phyloP scores from a whole-genome alignment of 179 eudicot genomes.

The Sideroxylon spinosum region DNA sequence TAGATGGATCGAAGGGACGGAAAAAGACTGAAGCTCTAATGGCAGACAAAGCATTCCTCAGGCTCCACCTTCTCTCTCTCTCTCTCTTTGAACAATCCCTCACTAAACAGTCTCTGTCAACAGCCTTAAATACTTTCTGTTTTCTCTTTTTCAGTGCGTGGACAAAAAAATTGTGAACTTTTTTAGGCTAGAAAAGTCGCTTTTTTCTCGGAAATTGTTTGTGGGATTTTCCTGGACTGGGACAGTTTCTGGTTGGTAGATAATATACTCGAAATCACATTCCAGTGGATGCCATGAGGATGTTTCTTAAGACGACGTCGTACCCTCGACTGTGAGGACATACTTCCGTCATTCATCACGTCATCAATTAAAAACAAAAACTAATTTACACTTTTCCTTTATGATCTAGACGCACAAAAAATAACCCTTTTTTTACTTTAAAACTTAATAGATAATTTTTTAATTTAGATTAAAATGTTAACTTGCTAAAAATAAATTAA shows the following conservation, averaged over 20 bases:
- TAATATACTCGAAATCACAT: neutral
- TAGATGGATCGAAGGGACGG: conserved; percentile 17
- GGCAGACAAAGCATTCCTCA: conserved; percentile 74
- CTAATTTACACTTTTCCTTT: neutral
- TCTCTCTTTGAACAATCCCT: conserved; percentile 2
- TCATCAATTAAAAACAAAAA: neutral
- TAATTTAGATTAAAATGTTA: neutral
- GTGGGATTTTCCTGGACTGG: neutral
- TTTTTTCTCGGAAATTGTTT: conserved; percentile 6
- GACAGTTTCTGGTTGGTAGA: neutral
- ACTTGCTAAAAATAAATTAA: no score
- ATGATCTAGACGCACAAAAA: no score
- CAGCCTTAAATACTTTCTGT: neutral
- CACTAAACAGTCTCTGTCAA: no score
- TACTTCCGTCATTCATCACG: neutral
- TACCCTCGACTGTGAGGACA: neutral
- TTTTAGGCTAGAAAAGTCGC: conserved; percentile 11
- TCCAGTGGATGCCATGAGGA: neutral
- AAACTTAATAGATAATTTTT: neutral
- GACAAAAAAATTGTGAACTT: conserved; percentile 3
- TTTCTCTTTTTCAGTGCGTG: conserved; percentile 22
- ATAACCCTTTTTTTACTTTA: no score
- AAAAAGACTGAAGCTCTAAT: conserved; percentile 46
- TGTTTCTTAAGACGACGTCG: neutral
- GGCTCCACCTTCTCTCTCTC: conserved; percentile 17